Conservation (phyloP, 2,329 filamentous ascomycete species). For the Elsinoe necatrix region DNA sequence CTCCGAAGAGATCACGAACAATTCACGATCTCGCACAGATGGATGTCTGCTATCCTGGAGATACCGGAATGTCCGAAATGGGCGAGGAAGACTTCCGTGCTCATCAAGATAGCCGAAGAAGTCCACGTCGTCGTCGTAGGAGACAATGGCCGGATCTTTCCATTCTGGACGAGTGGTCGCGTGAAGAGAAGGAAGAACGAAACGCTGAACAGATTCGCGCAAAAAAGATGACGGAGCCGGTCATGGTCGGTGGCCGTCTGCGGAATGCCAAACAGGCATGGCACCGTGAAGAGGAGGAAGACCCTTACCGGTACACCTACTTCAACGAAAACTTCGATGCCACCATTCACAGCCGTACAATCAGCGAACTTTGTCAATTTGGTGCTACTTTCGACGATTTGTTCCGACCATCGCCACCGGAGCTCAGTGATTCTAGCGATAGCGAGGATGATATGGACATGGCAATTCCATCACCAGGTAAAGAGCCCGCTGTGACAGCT, state of each 20-base stretch:
- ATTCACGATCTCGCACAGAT: slow-evolving; percentile 61
- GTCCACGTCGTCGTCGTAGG: slow-evolving; percentile 46
- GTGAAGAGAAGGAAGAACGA: slow-evolving; percentile 78
- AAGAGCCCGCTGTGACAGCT: not conserved
- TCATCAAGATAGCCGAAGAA: slow-evolving; percentile 25
- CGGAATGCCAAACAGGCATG: slow-evolving; percentile 69
- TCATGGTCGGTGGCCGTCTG: slow-evolving; percentile 81
- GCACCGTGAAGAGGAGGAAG: slow-evolving; percentile 81
- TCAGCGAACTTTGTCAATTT: slow-evolving; percentile 82
- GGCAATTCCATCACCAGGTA: slow-evolving; percentile 23
- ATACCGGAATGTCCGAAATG: slow-evolving; percentile 63
- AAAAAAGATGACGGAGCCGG: slow-evolving; percentile 88
- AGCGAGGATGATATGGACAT: slow-evolving; percentile 57
- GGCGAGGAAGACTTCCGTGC: slow-evolving; percentile 60
- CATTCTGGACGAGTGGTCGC: slow-evolving; percentile 80
- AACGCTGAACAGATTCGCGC: slow-evolving; percentile 67
- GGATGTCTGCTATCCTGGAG: slow-evolving; percentile 86
- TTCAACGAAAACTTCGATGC: slow-evolving; percentile 96
- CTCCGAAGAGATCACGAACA: slow-evolving; percentile 45
- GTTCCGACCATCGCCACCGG: slow-evolving; percentile 77
- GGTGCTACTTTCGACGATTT: slow-evolving; percentile 77
- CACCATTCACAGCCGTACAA: slow-evolving; percentile 92
- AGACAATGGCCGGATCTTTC: slow-evolving; percentile 78
- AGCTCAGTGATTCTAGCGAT: slow-evolving; percentile 62
- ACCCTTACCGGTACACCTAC: slow-evolving; percentile 92